phyloP scores from a whole-genome alignment of 306 rosid species.

The Quercus rubra region DNA sequence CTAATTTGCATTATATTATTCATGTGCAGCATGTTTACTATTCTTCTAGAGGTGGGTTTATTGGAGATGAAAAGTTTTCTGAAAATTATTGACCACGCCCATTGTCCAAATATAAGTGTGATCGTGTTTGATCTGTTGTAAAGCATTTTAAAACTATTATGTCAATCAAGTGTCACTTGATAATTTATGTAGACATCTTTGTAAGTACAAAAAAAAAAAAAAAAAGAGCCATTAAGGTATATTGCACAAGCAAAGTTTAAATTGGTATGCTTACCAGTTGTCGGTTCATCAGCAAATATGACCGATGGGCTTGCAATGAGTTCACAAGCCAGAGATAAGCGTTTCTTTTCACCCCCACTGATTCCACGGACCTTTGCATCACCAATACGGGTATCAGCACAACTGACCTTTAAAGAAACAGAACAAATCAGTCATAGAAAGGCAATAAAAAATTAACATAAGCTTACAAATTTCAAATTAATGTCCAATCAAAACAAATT shows the following conservation, averaged over 20 bases:
- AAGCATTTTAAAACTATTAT: background rate
- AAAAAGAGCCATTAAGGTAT: constrained; percentile 1
- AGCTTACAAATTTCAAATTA: background rate
- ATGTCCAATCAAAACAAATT: background rate
- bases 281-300: constrained; percentile 93
- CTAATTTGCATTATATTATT: background rate
- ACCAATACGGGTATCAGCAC: constrained; percentile 87
- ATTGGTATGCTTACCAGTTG: constrained; percentile 58
- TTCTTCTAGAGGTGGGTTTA: background rate
- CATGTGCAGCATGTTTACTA: background rate
- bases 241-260: constrained; percentile 12
- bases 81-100: background rate
- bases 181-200: background rate
- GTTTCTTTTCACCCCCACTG: constrained; percentile 95
- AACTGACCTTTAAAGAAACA: constrained; percentile 59
- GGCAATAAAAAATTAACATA: background rate
- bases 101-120: background rate
- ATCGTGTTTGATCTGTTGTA: too few species aligned
- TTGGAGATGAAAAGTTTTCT: background rate
- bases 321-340: constrained; percentile 86
- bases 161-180: background rate
- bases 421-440: constrained; percentile 12
- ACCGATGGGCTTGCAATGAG: constrained; percentile 92
- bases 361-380: constrained; percentile 90
- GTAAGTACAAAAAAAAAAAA: background rate